Evolutionary conservation across 108 stramenopile genomes (phyloP).

Genomic region (Parmales sp.): DNA sequence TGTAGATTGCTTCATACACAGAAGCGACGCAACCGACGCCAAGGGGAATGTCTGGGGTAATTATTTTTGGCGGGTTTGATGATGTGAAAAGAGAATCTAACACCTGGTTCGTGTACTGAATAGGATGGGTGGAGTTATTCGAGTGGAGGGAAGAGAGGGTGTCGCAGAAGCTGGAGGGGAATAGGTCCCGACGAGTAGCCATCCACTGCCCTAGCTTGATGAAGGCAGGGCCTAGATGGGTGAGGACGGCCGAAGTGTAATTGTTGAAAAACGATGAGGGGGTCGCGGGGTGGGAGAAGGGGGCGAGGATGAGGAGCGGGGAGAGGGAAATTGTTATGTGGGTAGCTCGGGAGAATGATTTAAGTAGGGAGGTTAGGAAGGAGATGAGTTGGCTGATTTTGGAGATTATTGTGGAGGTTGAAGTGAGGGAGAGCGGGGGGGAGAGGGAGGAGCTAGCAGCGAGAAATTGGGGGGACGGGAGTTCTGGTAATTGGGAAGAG

Average conservation of each 20-base stretch:
- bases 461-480: neutral
- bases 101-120: neutral
- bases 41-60: too few species aligned
- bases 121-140: neutral
- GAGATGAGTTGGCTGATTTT: neutral
- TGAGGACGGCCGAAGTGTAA: neutral
- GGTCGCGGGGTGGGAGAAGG: neutral
- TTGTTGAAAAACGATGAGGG: neutral
- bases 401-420: neutral
- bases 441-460: neutral
- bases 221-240: conserved; percentile 57
- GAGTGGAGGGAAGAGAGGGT: conserved; percentile 36
- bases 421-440: neutral
- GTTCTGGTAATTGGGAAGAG: neutral
- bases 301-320: neutral
- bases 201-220: conserved; percentile 81
- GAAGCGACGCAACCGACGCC: conserved; percentile 83
- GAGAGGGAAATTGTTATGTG: neutral
- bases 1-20: conserved; percentile 52
- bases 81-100: neutral
- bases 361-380: too few species aligned
- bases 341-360: neutral
- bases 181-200: conserved; percentile 73
- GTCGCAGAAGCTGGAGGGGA: conserved; percentile 59
- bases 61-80: too few species aligned